phyloP scores from a whole-genome alignment of 2,329 filamentous ascomycete genomes.

The Graphilbum fragrans region DNA sequence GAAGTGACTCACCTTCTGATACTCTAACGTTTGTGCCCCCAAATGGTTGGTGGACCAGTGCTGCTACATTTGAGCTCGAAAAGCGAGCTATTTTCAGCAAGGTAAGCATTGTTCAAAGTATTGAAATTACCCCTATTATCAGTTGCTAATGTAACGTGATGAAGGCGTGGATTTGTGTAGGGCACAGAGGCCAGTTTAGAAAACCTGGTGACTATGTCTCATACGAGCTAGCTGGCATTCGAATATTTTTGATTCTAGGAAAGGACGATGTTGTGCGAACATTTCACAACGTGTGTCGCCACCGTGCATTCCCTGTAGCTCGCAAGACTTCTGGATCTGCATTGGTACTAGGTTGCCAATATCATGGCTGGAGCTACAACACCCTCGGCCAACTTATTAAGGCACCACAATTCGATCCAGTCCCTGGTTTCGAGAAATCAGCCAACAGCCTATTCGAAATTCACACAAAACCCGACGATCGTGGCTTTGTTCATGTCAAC shows the following conservation, averaged over 20 bases:
- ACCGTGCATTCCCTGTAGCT: constrained; percentile 1
- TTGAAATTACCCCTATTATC: too few relatives aligned
- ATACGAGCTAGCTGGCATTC: constrained; percentile 1
- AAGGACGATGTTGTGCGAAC: constrained; percentile 1
- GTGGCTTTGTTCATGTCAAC: constrained; percentile 2
- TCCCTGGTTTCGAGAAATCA: neutral
- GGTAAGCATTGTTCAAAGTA: too few relatives aligned
- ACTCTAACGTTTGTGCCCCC: too few relatives aligned
- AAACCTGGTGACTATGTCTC: constrained; percentile 3
- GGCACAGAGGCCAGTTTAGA: neutral
- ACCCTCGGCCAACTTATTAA: constrained; percentile 1
- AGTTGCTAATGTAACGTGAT: too few relatives aligned
- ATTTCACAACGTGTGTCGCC: constrained; percentile 5
- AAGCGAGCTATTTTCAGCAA: too few relatives aligned
- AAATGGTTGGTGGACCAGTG: too few relatives aligned
- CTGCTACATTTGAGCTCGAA: too few relatives aligned
- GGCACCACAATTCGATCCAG: constrained; percentile 3
- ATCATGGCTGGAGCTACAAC: constrained; percentile 6
- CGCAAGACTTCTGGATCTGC: neutral
- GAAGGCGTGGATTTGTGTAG: constrained; percentile 3
- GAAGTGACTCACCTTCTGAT: too few relatives aligned
- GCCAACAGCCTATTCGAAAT: neutral
- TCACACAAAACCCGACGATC: neutral
- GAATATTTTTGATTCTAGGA: constrained; percentile 1
- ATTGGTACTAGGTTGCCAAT: constrained; percentile 1